A percentile compares a stretch with the other conserved stretches of the same genome.
These are phyloP conservation scores for Corymbia maculata DNA, from an alignment of 345 rosid species.

Conservation along the genomic window DNA sequence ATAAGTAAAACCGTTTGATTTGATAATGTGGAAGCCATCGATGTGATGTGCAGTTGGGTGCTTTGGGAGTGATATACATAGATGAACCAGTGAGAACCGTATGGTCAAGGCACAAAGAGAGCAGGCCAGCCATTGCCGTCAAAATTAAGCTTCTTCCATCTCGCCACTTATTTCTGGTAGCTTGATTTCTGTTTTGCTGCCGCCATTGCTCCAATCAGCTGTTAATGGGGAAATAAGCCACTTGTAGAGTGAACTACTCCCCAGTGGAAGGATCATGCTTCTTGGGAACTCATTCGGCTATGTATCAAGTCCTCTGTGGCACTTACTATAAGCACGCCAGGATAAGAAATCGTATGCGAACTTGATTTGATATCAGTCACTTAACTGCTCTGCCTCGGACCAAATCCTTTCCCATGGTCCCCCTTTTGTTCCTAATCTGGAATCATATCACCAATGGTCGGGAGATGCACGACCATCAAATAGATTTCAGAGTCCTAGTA, in stretches of 20 bases:
- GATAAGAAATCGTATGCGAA: not conserved
- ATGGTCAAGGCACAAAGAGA: not conserved
- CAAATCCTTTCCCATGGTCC: slow-evolving; percentile 65
- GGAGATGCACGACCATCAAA: not conserved
- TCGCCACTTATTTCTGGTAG: not conserved
- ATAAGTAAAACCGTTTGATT: not conserved
- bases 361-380: slow-evolving; percentile 9
- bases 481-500: not conserved
- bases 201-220: not conserved
- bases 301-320: not conserved
- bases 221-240: not conserved
- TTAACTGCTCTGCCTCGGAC: slow-evolving; percentile 26
- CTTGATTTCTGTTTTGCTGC: not conserved
- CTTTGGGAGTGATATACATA: not conserved
- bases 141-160: not conserved
- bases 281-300: not conserved
- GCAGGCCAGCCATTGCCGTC: not conserved
- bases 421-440: slow-evolving; percentile 47
- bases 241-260: not conserved
- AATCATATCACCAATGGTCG: not conserved
- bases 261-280: not conserved
- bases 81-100: not conserved
- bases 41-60: not conserved
- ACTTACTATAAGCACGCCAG: not conserved
- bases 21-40: not conserved